Conservation (phyloP, 1,284 basidiomycete species). For the Peniophora sp. region DNA sequence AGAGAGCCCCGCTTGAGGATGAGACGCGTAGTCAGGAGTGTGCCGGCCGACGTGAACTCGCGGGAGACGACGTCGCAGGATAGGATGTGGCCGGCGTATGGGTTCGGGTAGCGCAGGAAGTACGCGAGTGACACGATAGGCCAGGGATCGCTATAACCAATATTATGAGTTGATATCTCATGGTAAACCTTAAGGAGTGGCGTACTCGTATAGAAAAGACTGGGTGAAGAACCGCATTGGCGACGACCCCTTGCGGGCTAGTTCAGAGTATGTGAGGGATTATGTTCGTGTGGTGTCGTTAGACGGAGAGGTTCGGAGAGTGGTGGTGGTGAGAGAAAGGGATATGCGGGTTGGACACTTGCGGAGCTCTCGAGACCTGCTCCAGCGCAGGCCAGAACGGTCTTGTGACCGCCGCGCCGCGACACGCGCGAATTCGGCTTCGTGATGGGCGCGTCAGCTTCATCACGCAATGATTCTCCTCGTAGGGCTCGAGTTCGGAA, state of each 20-base stretch:
- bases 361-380: no score
- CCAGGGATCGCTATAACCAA: constrained; percentile 69
- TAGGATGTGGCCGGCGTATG: constrained; percentile 88
- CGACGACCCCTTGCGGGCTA: constrained; percentile 25
- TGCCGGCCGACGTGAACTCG: constrained; percentile 59
- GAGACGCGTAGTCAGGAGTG: constrained; percentile 83
- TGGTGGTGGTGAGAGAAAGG: neutral
- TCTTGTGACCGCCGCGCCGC: no score
- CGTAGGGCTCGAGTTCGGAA: no score
- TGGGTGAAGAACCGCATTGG: constrained; percentile 76
- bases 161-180: constrained; percentile 1
- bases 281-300: neutral
- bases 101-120: constrained; percentile 95
- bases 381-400: no score
- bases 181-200: constrained; percentile 12
- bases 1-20: constrained; percentile 88
- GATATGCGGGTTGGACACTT: neutral
- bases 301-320: neutral
- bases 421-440: no score
- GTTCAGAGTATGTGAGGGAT: constrained; percentile 3
- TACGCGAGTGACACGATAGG: constrained; percentile 88
- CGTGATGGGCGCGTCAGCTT: no score
- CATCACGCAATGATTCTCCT: no score
- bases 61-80: constrained; percentile 93
- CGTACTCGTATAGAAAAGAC: constrained; percentile 75